A percentile compares a stretch with the other conserved stretches of the same genome.
phyloP scores from a whole-genome alignment of 768 basidiomycete genomes.

The Dacryopinax primogenitus region DNA sequence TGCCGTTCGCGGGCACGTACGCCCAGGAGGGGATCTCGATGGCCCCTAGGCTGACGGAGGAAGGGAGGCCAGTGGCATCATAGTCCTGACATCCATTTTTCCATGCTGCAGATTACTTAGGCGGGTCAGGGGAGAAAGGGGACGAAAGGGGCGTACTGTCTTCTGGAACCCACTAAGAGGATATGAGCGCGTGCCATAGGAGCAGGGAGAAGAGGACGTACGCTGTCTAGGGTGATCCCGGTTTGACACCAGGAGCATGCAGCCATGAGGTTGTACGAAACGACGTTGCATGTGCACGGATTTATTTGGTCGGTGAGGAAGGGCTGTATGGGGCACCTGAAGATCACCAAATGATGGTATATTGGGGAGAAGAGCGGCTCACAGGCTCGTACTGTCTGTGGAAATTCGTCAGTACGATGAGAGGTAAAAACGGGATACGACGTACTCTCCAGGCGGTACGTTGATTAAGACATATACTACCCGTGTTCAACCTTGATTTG shows the following conservation, averaged over 20 bases:
- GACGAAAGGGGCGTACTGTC: no score
- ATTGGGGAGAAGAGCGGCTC: no score
- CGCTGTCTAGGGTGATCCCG: background rate
- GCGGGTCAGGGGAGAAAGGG: no score
- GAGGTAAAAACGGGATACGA: no score
- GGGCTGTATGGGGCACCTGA: no score
- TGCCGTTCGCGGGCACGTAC: background rate
- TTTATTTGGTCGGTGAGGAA: constrained; percentile 6
- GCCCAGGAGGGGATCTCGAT: constrained; percentile 1
- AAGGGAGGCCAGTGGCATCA: background rate
- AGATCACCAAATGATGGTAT: no score
- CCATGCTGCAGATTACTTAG: no score
- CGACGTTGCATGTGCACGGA: constrained; percentile 11
- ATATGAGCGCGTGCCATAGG: background rate
- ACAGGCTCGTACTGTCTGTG: no score
- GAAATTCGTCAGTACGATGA: no score
- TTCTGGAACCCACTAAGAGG: constrained; percentile 9
- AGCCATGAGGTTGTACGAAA: constrained; percentile 13
- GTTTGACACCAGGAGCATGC: constrained; percentile 13
- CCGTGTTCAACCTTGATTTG: no score
- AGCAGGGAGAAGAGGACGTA: background rate
- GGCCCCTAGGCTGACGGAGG: background rate
- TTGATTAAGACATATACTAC: no score
- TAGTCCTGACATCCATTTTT: constrained; percentile 7
- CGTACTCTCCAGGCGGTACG: no score